Evolutionary conservation across 495 filamentous ascomycete species (phyloP).

Genomic region (Trichoderma erinaceum): DNA sequence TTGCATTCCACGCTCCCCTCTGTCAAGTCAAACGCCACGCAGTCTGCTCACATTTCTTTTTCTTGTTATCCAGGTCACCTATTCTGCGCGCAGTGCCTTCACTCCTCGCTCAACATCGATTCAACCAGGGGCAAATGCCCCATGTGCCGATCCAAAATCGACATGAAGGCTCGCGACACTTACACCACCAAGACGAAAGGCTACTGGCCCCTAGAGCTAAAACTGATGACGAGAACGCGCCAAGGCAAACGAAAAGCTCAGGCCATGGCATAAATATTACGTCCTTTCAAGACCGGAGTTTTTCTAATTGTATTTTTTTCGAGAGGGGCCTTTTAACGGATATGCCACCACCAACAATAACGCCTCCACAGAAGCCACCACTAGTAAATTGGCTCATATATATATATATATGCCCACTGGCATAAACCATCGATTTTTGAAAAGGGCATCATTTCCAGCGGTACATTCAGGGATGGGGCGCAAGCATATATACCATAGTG

Average conservation of each 20-base stretch:
- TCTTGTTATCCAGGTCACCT: slow-evolving; percentile 57
- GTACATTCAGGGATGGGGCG: neutral
- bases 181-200: slow-evolving; percentile 34
- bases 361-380: neutral
- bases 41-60: slow-evolving; percentile 15
- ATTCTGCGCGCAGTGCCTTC: slow-evolving; percentile 78
- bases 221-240: slow-evolving; percentile 48
- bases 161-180: slow-evolving; percentile 38
- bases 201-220: slow-evolving; percentile 54
- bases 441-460: neutral
- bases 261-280: neutral
- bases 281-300: neutral
- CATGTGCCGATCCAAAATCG: slow-evolving; percentile 51
- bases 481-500: neutral
- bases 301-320: neutral
- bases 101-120: slow-evolving; percentile 61
- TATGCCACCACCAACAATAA: neutral
- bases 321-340: neutral
- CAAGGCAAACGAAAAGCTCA: slow-evolving; percentile 36
- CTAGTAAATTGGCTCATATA: too few species aligned
- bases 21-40: neutral
- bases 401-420: too few species aligned
- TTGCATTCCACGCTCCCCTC: neutral
- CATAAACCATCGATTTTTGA: too few species aligned
- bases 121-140: slow-evolving; percentile 44